A percentile compares a stretch with the other conserved stretches of the same genome.
Evolutionary conservation across 1,139 yeast species (phyloP).

Genomic region (Pichia sp.): DNA sequence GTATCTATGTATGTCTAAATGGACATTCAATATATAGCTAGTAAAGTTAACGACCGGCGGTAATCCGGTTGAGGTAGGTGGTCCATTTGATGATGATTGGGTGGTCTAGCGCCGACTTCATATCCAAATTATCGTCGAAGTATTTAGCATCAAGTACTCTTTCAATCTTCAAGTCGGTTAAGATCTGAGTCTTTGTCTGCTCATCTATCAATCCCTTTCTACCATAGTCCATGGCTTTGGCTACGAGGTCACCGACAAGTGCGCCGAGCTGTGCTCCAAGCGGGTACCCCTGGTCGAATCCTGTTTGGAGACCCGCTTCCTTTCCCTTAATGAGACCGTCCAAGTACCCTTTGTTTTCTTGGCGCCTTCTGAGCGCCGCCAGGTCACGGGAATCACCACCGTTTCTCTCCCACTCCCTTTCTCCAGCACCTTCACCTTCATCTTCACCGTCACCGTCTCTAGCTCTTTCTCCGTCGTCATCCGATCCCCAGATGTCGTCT

Average conservation of each 20-base stretch:
- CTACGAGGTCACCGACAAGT: constrained; percentile 60
- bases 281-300: constrained; percentile 78
- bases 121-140: constrained; percentile 43
- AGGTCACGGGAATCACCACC: no score
- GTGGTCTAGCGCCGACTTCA: constrained; percentile 29
- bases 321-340: constrained; percentile 74
- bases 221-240: constrained; percentile 26
- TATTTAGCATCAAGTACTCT: constrained; percentile 42
- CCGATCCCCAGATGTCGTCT: not conserved
- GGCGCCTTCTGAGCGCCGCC: constrained; percentile 47
- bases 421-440: no score
- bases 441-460: no score
- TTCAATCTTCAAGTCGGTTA: constrained; percentile 43
- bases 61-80: not conserved
- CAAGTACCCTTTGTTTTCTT: constrained; percentile 73
- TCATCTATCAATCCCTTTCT: constrained; percentile 17
- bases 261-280: constrained; percentile 66
- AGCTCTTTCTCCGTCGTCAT: no score
- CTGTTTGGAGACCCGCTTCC: constrained; percentile 63
- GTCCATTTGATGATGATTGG: constrained; percentile 35
- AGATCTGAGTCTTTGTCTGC: constrained; percentile 28
- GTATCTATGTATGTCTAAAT: no score
- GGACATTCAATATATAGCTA: no score
- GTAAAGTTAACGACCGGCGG: not conserved
- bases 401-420: no score